A percentile compares a stretch with the other conserved stretches of the same genome.
Conservation (phyloP, 805 yeast species). For the Ogataea siamensis region DNA sequence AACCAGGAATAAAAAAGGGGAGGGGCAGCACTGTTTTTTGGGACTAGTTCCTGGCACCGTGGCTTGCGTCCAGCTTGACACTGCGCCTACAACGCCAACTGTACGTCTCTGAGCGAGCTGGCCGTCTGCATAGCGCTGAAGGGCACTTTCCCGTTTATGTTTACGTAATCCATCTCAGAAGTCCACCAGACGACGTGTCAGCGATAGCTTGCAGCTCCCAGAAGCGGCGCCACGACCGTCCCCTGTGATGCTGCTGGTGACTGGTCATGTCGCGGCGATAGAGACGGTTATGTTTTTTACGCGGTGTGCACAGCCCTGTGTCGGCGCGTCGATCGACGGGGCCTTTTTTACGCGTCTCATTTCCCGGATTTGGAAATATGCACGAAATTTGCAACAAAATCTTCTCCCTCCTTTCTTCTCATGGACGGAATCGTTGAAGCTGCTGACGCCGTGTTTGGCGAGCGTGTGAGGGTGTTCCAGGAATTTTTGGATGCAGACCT, state of each 20-base stretch:
- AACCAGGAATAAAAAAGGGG: conserved; percentile 1
- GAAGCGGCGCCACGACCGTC: too few species aligned
- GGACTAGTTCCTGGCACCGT: background rate
- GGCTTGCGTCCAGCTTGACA: background rate
- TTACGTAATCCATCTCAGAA: too few species aligned
- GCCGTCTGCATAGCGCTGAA: too few species aligned
- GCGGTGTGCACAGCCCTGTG: too few species aligned
- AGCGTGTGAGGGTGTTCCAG: conserved; percentile 83
- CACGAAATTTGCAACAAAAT: conserved; percentile 8
- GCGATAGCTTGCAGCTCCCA: too few species aligned
- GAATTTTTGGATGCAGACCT: conserved; percentile 67
- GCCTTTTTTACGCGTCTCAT: conserved; percentile 14
- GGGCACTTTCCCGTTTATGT: too few species aligned
- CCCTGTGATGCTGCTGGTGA: too few species aligned
- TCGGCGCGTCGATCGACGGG: conserved; percentile 5
- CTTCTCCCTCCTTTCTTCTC: conserved; percentile 8
- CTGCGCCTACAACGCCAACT: too few species aligned
- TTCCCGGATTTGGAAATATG: conserved; percentile 10
- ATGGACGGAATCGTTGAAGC: conserved; percentile 31
- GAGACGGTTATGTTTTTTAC: too few species aligned
- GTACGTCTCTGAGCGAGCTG: too few species aligned
- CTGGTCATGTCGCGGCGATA: too few species aligned
- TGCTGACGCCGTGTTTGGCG: conserved; percentile 53
- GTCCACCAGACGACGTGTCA: too few species aligned
- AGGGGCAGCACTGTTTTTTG: background rate